A percentile compares a stretch with the other conserved stretches of the same genome.
phyloP scores from a whole-genome alignment of 148 eudicot genomes.

The Polygonum aviculare region DNA sequence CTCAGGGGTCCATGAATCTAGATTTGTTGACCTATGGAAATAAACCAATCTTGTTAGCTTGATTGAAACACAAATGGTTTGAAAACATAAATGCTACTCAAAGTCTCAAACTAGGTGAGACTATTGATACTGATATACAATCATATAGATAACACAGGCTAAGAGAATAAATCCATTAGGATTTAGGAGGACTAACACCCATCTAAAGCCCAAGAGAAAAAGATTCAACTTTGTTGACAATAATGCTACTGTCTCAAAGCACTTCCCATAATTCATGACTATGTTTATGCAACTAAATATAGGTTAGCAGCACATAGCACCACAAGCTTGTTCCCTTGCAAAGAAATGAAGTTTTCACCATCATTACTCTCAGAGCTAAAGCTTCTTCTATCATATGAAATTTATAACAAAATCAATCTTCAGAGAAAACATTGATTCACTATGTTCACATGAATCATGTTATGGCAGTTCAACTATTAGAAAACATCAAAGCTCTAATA shows the following conservation, averaged over 20 bases:
- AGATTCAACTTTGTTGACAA: background rate
- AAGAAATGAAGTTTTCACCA: background rate
- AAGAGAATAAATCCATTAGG: background rate
- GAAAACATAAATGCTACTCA: background rate
- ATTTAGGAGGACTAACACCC: background rate
- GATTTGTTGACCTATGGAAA: conserved; percentile 71
- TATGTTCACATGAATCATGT: background rate
- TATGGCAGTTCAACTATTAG: background rate
- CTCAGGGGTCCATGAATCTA: conserved; percentile 95
- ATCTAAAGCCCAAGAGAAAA: background rate
- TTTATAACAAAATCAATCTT: background rate
- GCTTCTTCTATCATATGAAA: background rate
- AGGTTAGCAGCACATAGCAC: background rate
- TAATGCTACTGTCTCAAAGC: background rate
- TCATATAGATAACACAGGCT: background rate
- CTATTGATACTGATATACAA: background rate
- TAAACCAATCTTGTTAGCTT: background rate
- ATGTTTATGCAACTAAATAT: background rate
- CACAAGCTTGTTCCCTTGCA: background rate
- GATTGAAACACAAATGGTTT: background rate
- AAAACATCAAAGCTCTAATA: background rate
- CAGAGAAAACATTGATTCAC: background rate
- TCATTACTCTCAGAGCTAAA: background rate
- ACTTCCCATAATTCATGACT: background rate
- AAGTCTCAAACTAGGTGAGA: background rate